A percentile compares a stretch with the other conserved stretches of the same genome.
Evolutionary conservation across 345 rosid species (phyloP).

Genomic region (Orychophragmus violaceus): DNA sequence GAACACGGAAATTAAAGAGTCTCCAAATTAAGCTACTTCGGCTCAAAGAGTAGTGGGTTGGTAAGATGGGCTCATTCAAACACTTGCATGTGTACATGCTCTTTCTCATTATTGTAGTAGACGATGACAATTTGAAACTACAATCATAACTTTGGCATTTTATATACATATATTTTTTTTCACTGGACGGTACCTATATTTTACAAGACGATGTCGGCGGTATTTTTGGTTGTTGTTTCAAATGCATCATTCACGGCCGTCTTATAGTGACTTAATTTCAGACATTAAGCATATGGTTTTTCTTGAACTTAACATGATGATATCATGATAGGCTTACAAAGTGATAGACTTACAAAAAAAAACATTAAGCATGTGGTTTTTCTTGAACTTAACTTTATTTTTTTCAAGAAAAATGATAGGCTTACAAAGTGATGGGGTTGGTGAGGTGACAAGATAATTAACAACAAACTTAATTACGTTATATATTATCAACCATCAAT

Average conservation of each 20-base stretch:
- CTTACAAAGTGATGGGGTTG: neutral
- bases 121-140: neutral
- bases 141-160: neutral
- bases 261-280: neutral
- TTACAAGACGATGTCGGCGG: neutral
- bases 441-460: neutral
- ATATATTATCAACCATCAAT: neutral
- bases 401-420: too few relatives aligned
- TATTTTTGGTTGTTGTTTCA: neutral
- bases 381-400: neutral
- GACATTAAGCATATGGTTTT: neutral
- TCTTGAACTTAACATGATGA: neutral
- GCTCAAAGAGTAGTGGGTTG: conserved; percentile 2
- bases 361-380: neutral
- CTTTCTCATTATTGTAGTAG: neutral
- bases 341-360: neutral
- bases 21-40: neutral
- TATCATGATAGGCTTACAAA: neutral
- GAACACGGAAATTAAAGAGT: neutral
- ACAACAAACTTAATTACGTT: neutral
- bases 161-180: neutral
- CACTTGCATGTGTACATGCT: conserved; percentile 16
- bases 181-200: neutral
- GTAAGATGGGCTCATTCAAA: conserved; percentile 1
- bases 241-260: neutral